Base-by-base conservation (phyloP, 306 rosid species). In the Ormosia emarginata region DNA sequence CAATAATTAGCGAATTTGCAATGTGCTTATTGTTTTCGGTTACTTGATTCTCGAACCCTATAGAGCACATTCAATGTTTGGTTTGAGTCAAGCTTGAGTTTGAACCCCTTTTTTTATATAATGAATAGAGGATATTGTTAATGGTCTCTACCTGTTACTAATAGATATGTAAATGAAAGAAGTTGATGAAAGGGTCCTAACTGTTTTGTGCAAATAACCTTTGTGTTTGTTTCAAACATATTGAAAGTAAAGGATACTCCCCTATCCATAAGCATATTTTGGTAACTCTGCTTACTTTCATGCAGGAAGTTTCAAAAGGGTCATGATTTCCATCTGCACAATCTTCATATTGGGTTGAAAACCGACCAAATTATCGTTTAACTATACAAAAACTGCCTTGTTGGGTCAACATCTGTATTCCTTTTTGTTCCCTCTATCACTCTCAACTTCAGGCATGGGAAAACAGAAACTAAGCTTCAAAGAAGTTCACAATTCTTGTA, bases 281-380 rank as follows among this genome's bases (percentile, higher is more conserved):
- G 74, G 37, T 67, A 55, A 78, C 66, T 59, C 34, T 71, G 52
- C 49, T 71, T 44, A 64, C 15, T 81, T 85, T 41, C 39, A 2
- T 81, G 83, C 88, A 81, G 83, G 88, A 47, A 71, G 67, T 55
- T 81, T 81, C 44, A 50, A 43, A 10, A 76, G n/a, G 61, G 49
- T 37, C 52, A 7, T 77, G 59, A 53, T 36, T 65, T 69, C 6
- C 75, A 64, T 44, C 67, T 11, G 8, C 46, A 61, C 3, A 14
- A 44, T 52, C 65, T 77, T 79, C 64, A 33, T 34, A 65, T 37
- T 50, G 67, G 59, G 79, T 71, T 64, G 55, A 77, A 71, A 70
- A 53, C 66, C 32, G 18, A 46, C 61, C 11, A 29, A 71, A 43
- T 29, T 64, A 72, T 63, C 63, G 15, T 71, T 56, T 46, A 67